Base-by-base conservation (phyloP, 2,329 filamentous ascomycete genomes). In the Domatiomyces catenatus region DNA sequence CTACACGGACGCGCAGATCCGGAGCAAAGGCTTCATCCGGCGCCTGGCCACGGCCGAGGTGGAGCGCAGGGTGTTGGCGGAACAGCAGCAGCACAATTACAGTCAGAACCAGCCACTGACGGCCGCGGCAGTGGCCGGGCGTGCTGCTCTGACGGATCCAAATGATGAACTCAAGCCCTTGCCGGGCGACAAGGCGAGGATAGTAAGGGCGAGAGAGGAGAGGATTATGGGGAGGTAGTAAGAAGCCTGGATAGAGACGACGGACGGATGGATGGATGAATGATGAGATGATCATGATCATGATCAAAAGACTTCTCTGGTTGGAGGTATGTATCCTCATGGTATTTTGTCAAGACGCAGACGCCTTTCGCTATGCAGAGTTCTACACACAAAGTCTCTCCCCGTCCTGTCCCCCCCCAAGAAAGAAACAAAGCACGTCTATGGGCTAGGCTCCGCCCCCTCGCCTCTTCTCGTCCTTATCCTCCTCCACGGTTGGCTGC, bases 151-250 rank as follows among this genome's bases (percentile, higher is more conserved):
- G n/a, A 8, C 28, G 18, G 71, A 73, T 60, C 71, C 71, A 4
- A 73, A 67, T 52, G 71, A 73, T 61, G 71, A 73, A 54, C 56
- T 73, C 59, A 73, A 72, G 57, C 71, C 71, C 15, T 59, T 73
- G 44, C 71, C 71, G 1, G 71, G 69, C 0, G 70, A 73, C 52
- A 72, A 71, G 57, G 69, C 70, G 28, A 62, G 68, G 50, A 71
- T 72, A 55, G 66, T 71, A 51, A 63, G 70, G 39, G 68, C 64
- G 17, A 62, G 70, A 3, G 70, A 72, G 55, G 70, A 72, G 55
- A 62, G 70, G 49, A 71, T 72, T 15, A 53, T 61, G 45, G 59
- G 60, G 10, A 39, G 32, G 32, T 39, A 39, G 22, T 6, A 24
- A 24, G 22, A n/a, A n/a, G n/a, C n/a, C n/a, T n/a, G n/a, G n/a